Evolutionary conservation across 805 yeast genomes (phyloP).

Genomic region (Starmerella etchellsii): DNA sequence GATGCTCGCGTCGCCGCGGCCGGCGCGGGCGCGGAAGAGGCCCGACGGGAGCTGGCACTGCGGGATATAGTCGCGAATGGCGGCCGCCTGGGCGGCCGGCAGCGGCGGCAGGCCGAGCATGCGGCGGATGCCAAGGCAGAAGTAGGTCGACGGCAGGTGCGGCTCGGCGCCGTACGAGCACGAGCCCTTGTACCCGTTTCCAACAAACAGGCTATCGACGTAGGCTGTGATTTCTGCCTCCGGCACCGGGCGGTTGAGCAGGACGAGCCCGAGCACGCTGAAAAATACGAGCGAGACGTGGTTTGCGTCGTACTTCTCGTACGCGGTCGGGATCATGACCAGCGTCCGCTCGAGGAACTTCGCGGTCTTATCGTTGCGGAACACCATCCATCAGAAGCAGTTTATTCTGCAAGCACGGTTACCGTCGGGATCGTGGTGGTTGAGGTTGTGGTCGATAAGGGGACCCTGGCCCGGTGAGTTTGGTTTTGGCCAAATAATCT

Average conservation of each 20-base stretch:
- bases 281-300: constrained; percentile 19
- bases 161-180: not conserved
- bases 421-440: no score
- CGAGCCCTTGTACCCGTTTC: constrained; percentile 12
- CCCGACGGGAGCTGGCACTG: constrained; percentile 52
- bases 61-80: constrained; percentile 42
- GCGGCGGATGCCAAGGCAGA: constrained; percentile 43
- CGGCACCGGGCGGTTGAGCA: constrained; percentile 6
- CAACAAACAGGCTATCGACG: constrained; percentile 7
- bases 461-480: no score
- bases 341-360: constrained; percentile 17
- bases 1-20: constrained; percentile 50
- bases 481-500: no score
- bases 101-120: constrained; percentile 22
- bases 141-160: constrained; percentile 43
- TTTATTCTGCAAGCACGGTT: no score
- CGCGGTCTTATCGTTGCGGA: not conserved
- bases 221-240: constrained; percentile 1
- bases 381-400: not conserved
- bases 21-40: constrained; percentile 31
- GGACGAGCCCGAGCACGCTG: constrained; percentile 13
- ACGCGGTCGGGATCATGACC: constrained; percentile 13
- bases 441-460: no score
- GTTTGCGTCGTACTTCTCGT: constrained; percentile 17
- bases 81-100: constrained; percentile 4